Percentiles rank a stretch among this genome's conserved stretches.
These are phyloP conservation scores for Hypseocharis bilobata DNA, from an alignment of 441 rosid genomes.

Conservation along the genomic window DNA sequence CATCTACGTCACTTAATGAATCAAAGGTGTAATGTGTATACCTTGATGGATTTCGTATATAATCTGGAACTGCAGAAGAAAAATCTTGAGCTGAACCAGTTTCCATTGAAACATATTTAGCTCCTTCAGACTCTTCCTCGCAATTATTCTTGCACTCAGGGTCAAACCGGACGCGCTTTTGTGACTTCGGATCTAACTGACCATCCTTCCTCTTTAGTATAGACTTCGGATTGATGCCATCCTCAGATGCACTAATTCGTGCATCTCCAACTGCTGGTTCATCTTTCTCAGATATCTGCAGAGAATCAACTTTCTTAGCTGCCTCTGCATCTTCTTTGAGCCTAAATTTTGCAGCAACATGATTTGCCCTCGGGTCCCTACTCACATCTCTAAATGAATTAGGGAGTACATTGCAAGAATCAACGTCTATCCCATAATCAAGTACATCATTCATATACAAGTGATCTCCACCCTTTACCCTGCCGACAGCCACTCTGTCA, in stretches of 20 bases:
- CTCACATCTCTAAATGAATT: not conserved
- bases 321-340: slow-evolving; percentile 37
- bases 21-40: slow-evolving; percentile 67
- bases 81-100: slow-evolving; percentile 21
- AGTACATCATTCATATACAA: slow-evolving; percentile 26
- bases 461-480: slow-evolving; percentile 26
- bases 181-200: slow-evolving; percentile 25
- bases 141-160: slow-evolving; percentile 18
- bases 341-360: slow-evolving; percentile 33
- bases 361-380: slow-evolving; percentile 37
- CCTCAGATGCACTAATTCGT: slow-evolving; percentile 14
- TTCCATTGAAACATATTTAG: not conserved
- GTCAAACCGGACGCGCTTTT: slow-evolving; percentile 42
- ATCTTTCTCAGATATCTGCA: slow-evolving; percentile 7
- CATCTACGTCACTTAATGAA: slow-evolving; percentile 47
- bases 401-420: slow-evolving; percentile 21
- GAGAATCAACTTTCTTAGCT: slow-evolving; percentile 22
- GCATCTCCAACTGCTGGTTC: slow-evolving; percentile 16
- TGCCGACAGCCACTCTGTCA: slow-evolving; percentile 40
- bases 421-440: slow-evolving; percentile 20
- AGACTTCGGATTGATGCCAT: slow-evolving; percentile 23
- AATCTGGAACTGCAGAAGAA: slow-evolving; percentile 33
- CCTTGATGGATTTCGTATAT: slow-evolving; percentile 64
- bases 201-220: slow-evolving; percentile 40
- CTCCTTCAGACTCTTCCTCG: slow-evolving; percentile 25